Conservation (phyloP, 495 filamentous ascomycete genomes). For the Talaromyces ruber region DNA sequence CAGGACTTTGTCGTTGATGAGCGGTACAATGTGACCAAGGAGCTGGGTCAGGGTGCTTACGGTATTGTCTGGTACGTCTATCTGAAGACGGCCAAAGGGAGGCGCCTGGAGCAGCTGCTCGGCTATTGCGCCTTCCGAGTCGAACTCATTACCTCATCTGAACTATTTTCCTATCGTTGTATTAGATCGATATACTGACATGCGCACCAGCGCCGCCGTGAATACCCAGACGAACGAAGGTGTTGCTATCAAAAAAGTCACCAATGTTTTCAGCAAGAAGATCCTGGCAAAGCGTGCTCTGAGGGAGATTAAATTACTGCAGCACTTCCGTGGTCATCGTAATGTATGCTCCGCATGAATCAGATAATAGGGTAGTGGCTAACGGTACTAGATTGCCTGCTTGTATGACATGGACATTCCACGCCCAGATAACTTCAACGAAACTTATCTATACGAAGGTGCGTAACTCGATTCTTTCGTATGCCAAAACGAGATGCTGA, state of each 20-base stretch:
- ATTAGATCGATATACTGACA: not conserved
- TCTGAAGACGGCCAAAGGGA: not conserved
- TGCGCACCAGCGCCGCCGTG: constrained; percentile 67
- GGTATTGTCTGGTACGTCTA: constrained; percentile 92
- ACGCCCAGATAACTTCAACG: constrained; percentile 95
- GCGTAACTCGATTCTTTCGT: constrained; percentile 6
- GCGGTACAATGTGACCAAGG: constrained; percentile 96
- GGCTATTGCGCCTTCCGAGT: not conserved
- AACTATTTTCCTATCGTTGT: not conserved
- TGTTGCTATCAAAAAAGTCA: constrained; percentile 99
- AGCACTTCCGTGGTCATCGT: constrained; percentile 89
- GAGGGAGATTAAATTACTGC: constrained; percentile 96
- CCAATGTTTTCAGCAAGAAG: constrained; percentile 99
- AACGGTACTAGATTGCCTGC: constrained; percentile 75
- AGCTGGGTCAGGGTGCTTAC: constrained; percentile 95
- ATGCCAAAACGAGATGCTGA: constrained; percentile 9
- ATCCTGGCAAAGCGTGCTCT: constrained; percentile 95
- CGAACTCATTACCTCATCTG: not conserved
- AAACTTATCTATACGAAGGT: constrained; percentile 99
- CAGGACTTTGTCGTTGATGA: constrained; percentile 99
- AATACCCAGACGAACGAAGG: constrained; percentile 88
- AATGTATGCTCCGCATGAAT: constrained; percentile 41
- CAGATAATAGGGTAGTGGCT: constrained; percentile 9
- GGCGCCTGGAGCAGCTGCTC: not conserved
- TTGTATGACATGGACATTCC: constrained; percentile 99